Evolutionary conservation across 2,329 filamentous ascomycete genomes (phyloP).

Genomic region (Aspergillus brasiliensis): DNA sequence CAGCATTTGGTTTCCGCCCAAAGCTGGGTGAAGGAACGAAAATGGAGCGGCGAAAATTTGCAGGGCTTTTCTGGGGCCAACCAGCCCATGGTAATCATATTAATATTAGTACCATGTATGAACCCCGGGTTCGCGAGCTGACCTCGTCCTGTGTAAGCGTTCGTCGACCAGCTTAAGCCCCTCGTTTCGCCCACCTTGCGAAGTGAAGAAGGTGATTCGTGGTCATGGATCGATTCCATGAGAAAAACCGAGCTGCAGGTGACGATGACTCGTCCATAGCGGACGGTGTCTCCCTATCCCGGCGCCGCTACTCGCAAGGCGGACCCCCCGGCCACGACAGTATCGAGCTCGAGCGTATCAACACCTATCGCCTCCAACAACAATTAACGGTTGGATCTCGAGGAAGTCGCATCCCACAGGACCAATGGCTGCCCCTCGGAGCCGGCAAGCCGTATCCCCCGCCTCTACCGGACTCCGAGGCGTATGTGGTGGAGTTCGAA

Average conservation of each 20-base stretch:
- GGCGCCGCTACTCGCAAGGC: neutral
- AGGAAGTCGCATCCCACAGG: constrained; percentile 18
- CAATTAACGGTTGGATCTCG: constrained; percentile 21
- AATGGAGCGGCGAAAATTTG: neutral
- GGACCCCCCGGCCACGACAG: constrained; percentile 1
- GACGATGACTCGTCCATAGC: neutral
- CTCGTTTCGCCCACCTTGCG: neutral
- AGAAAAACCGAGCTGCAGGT: neutral
- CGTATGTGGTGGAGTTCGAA: constrained; percentile 59
- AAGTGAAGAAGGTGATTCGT: neutral
- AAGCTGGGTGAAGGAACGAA: neutral
- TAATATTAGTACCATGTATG: neutral
- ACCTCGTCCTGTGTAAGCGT: too few relatives aligned
- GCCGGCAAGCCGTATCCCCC: constrained; percentile 53
- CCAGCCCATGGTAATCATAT: neutral
- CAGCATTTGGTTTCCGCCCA: neutral
- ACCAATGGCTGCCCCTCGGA: constrained; percentile 22
- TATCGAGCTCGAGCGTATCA: constrained; percentile 20
- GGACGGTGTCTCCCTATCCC: neutral
- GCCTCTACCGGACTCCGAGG: constrained; percentile 49
- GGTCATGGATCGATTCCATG: neutral
- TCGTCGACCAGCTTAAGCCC: neutral
- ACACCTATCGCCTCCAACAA: constrained; percentile 22
- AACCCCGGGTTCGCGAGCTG: neutral
- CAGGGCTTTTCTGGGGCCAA: neutral